phyloP scores from a whole-genome alignment of 1,139 yeast species.

The Spencermartinsiella ligniputridi region DNA sequence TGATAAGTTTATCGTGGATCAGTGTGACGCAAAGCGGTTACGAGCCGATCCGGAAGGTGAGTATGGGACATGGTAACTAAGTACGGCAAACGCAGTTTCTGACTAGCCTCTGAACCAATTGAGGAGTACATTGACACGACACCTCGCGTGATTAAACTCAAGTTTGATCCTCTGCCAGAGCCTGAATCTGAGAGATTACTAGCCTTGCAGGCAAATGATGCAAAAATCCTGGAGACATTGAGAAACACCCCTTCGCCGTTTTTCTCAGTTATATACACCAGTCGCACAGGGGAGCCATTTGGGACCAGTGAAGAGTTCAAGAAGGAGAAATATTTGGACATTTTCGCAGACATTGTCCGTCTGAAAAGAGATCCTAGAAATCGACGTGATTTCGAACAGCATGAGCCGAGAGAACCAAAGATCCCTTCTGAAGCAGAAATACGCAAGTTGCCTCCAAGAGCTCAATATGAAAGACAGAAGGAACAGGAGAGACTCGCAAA shows the following conservation, averaged over 20 bases:
- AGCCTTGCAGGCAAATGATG: constrained; percentile 45
- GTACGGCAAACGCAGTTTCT: too few relatives aligned
- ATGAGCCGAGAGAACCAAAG: constrained; percentile 14
- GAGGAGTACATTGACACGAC: constrained; percentile 52
- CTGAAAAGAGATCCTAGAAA: constrained; percentile 24
- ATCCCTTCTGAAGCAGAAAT: constrained; percentile 12
- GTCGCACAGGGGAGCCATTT: constrained; percentile 22
- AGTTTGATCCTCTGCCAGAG: constrained; percentile 48
- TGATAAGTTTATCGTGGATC: constrained; percentile 28
- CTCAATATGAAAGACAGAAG: constrained; percentile 10
- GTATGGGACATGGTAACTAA: too few relatives aligned
- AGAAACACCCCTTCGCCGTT: constrained; percentile 30
- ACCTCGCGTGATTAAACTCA: constrained; percentile 54
- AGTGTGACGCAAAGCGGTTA: constrained; percentile 31
- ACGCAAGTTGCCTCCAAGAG: constrained; percentile 18
- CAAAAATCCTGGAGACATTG: constrained; percentile 35
- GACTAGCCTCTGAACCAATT: constrained; percentile 34
- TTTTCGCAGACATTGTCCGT: constrained; percentile 28
- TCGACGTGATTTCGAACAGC: constrained; percentile 23
- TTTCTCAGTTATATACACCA: constrained; percentile 27
- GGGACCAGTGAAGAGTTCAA: constrained; percentile 12
- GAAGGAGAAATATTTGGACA: constrained; percentile 15
- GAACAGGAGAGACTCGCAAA: background rate
- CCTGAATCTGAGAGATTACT: constrained; percentile 33
- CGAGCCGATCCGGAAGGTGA: constrained; percentile 29